Evolutionary conservation across 2,329 filamentous ascomycete species (phyloP).

Genomic region (Trichoderma hamatum): DNA sequence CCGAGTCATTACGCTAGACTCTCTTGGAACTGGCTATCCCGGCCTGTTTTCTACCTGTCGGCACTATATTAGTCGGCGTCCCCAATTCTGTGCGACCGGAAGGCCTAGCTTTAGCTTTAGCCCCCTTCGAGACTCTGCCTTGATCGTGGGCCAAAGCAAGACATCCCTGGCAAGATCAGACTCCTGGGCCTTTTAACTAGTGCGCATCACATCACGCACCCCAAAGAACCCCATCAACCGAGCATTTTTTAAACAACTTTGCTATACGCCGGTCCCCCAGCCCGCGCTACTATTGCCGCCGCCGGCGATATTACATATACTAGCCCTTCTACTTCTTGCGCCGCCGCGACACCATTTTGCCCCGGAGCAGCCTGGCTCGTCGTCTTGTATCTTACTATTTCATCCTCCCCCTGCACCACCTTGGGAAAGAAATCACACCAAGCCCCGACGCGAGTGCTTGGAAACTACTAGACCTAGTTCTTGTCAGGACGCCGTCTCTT

Average conservation of each 20-base stretch:
- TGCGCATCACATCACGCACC: conserved; percentile 25
- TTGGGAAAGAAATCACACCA: conserved; percentile 36
- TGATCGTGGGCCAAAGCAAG: conserved; percentile 34
- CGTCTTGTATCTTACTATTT: conserved; percentile 25
- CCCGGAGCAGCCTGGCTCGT: conserved; percentile 32
- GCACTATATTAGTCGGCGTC: conserved; percentile 47
- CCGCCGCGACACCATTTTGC: conserved; percentile 38
- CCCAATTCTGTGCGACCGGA: conserved; percentile 35
- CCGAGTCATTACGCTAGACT: conserved; percentile 41
- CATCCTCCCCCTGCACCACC: conserved; percentile 32
- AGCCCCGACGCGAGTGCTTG: conserved; percentile 38
- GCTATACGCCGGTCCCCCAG: conserved; percentile 23
- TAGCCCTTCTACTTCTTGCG: conserved; percentile 30
- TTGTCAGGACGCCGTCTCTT: conserved; percentile 37
- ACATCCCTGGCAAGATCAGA: conserved; percentile 33
- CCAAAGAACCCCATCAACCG: conserved; percentile 17
- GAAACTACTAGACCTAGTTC: conserved; percentile 35
- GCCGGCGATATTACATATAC: conserved; percentile 42
- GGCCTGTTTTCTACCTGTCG: conserved; percentile 35
- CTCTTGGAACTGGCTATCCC: conserved; percentile 39
- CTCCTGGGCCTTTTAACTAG: conserved; percentile 28
- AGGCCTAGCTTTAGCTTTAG: conserved; percentile 29
- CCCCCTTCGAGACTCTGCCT: conserved; percentile 32
- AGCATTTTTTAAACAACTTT: conserved; percentile 23
- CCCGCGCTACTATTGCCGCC: conserved; percentile 41